Percentiles rank a stretch among this genome's conserved stretches.
Evolutionary conservation across 345 rosid genomes (phyloP).

Genomic region (Salix suchowensis): DNA sequence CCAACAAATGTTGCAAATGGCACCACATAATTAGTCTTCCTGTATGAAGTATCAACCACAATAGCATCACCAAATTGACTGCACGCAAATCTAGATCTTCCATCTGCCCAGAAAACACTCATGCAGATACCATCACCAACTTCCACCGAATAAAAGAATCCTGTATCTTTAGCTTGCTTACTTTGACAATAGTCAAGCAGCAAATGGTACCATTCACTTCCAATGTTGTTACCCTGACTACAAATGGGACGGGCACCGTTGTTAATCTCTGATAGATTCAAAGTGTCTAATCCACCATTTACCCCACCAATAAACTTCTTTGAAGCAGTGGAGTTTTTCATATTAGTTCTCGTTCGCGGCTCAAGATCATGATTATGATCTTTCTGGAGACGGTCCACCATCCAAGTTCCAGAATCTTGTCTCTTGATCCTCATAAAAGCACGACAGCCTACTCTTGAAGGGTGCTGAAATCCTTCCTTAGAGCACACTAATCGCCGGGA

Average conservation of each 20-base stretch:
- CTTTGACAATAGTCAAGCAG: conserved; percentile 73
- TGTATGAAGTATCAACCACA: conserved; percentile 71
- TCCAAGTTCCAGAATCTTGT: conserved; percentile 75
- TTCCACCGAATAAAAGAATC: conserved; percentile 73
- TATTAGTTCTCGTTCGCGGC: conserved; percentile 27
- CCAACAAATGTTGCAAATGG: conserved; percentile 85
- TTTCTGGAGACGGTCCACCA: conserved; percentile 68
- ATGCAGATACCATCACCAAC: conserved; percentile 54
- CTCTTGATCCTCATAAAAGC: conserved; percentile 92
- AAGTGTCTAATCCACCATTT: conserved; percentile 44
- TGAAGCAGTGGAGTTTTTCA: conserved; percentile 36
- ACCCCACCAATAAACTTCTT: conserved; percentile 55
- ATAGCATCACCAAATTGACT: conserved; percentile 81
- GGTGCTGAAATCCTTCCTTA: conserved; percentile 94
- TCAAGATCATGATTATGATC: conserved; percentile 80
- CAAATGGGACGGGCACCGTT: conserved; percentile 27
- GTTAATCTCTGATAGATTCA: conserved; percentile 39
- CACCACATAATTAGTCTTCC: conserved; percentile 47
- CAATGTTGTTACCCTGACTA: conserved; percentile 45
- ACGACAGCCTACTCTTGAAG: conserved; percentile 87
- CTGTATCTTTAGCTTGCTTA: conserved; percentile 75
- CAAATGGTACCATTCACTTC: conserved; percentile 64
- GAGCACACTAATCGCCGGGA: conserved; percentile 90
- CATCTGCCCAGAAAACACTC: conserved; percentile 88
- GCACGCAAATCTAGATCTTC: conserved; percentile 80